Evolutionary conservation across 1,284 basidiomycete species (phyloP).

Genomic region (Cutaneotrichosporon spelunceum): DNA sequence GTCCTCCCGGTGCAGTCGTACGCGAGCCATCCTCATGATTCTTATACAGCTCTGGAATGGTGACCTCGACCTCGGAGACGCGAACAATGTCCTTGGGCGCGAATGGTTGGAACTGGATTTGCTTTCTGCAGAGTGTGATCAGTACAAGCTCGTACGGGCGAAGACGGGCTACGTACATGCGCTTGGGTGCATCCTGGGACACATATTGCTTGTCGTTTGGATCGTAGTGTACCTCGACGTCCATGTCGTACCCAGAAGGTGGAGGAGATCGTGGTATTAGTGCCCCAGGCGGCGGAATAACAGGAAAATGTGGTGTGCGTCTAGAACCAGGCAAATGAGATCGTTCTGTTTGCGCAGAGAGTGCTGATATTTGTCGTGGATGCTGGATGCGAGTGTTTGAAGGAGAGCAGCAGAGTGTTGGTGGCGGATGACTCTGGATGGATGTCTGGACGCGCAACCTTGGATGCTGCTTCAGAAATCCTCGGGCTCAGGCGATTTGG

Average conservation of each 20-base stretch:
- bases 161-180: conserved; percentile 64
- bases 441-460: neutral
- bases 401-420: neutral
- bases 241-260: conserved; percentile 15
- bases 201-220: conserved; percentile 69
- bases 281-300: neutral
- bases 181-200: conserved; percentile 80
- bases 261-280: neutral
- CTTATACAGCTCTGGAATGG: conserved; percentile 81
- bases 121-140: conserved; percentile 61
- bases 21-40: conserved; percentile 53
- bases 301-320: neutral
- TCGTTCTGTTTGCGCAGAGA: neutral
- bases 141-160: neutral
- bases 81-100: conserved; percentile 90
- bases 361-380: neutral
- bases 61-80: conserved; percentile 90
- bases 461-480: conserved; percentile 2
- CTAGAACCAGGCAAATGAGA: neutral
- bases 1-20: conserved; percentile 82
- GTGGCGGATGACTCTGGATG: neutral
- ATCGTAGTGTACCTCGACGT: conserved; percentile 29
- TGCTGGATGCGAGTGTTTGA: neutral
- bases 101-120: conserved; percentile 88
- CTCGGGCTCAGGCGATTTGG: neutral